A percentile compares a stretch with the other conserved stretches of the same genome.
Evolutionary conservation across 2,329 filamentous ascomycete genomes (phyloP).

Genomic region (Botrytis galanthina): DNA sequence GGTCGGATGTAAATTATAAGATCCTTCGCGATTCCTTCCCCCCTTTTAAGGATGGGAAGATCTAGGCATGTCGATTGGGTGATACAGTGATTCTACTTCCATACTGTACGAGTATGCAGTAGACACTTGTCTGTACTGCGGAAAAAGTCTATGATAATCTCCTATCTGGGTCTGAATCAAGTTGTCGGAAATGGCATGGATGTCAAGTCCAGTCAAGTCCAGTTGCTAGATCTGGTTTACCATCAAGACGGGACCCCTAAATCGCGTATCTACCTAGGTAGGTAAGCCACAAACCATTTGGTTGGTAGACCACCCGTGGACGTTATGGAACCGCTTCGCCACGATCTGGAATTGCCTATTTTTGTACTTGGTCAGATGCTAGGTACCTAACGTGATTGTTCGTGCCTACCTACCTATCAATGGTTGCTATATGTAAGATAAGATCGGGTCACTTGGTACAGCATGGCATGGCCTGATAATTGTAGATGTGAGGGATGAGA

Average conservation of each 20-base stretch:
- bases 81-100: not conserved
- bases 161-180: not conserved
- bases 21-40: not conserved
- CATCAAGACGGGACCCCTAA: not conserved
- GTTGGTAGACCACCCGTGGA: not conserved
- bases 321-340: not conserved
- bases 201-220: not conserved
- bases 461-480: not conserved
- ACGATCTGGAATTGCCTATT: not conserved
- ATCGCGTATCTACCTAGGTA: not conserved
- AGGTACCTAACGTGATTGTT: not conserved
- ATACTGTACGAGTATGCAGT: not conserved
- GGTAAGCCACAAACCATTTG: not conserved
- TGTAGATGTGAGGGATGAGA: not conserved
- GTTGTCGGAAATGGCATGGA: not conserved
- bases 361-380: not conserved
- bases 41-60: not conserved
- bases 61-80: not conserved
- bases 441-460: not conserved
- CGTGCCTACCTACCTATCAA: not conserved
- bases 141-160: not conserved
- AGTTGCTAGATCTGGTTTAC: not conserved
- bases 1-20: not conserved
- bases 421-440: not conserved
- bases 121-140: not conserved